Percentiles rank a stretch among this genome's conserved stretches.
phyloP scores from a whole-genome alignment of 2,329 filamentous ascomycete species.

The Nigrograna mackinnonii region DNA sequence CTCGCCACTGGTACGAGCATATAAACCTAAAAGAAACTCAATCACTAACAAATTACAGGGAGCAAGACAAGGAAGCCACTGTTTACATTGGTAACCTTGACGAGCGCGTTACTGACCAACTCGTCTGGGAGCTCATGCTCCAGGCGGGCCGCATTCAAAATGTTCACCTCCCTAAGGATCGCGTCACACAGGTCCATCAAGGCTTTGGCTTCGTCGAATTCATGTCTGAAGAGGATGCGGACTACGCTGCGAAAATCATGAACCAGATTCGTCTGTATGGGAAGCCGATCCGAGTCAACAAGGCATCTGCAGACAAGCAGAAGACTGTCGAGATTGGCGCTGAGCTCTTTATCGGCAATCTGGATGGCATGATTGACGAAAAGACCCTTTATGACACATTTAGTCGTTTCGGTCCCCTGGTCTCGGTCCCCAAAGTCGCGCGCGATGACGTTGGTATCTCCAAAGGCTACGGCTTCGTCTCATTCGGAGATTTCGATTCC shows the following conservation, averaged over 20 bases:
- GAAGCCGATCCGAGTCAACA: constrained; percentile 96
- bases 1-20: constrained; percentile 72
- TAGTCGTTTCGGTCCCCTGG: constrained; percentile 83
- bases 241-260: constrained; percentile 96
- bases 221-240: constrained; percentile 90
- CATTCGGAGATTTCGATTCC: constrained; percentile 89
- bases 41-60: constrained; percentile 31
- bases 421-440: constrained; percentile 75
- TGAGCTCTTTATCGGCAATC: constrained; percentile 94
- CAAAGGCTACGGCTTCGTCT: constrained; percentile 97
- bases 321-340: constrained; percentile 92
- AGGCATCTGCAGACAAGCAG: constrained; percentile 90
- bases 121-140: constrained; percentile 97
- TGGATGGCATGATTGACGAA: constrained; percentile 93
- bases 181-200: constrained; percentile 94
- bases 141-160: constrained; percentile 97
- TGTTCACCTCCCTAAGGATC: constrained; percentile 96
- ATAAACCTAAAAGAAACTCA: neutral
- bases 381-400: constrained; percentile 96
- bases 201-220: constrained; percentile 99
- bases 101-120: constrained; percentile 86
- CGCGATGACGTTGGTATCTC: constrained; percentile 85
- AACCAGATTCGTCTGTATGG: constrained; percentile 92
- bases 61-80: constrained; percentile 97
- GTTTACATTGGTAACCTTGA: constrained; percentile 99